Evolutionary conservation across 352 stramenopile genomes (phyloP).

Genomic region (Pythium brassicae): DNA sequence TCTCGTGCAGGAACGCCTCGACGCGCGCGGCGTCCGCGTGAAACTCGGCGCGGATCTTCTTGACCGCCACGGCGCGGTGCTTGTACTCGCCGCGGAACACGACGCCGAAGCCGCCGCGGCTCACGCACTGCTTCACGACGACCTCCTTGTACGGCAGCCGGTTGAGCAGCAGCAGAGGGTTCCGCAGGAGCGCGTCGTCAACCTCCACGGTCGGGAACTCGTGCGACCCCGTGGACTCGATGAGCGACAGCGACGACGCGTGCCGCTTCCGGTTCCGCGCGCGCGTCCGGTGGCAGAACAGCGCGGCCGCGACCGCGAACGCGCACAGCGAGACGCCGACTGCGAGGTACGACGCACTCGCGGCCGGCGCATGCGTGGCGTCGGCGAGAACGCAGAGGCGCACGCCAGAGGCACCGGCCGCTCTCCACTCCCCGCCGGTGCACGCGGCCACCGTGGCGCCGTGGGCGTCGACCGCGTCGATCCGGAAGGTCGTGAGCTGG

Average conservation of each 20-base stretch:
- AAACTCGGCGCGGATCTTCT: slow-evolving; percentile 29
- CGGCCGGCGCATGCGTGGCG: slow-evolving; percentile 25
- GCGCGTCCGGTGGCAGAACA: slow-evolving; percentile 18
- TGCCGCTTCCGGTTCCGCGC: slow-evolving; percentile 29
- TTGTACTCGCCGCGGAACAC: slow-evolving; percentile 44
- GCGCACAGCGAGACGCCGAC: slow-evolving; percentile 35
- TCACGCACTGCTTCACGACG: slow-evolving; percentile 50
- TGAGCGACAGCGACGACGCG: slow-evolving; percentile 40
- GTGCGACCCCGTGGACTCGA: slow-evolving; percentile 47
- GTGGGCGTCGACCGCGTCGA: slow-evolving; percentile 15
- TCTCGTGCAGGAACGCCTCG: slow-evolving; percentile 52
- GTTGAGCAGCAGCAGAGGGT: slow-evolving; percentile 50
- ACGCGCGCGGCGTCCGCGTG: slow-evolving; percentile 13
- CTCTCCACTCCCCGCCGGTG: slow-evolving; percentile 5
- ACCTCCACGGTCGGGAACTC: slow-evolving; percentile 18
- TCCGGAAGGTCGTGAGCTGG: slow-evolving; percentile 36
- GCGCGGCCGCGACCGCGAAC: slow-evolving; percentile 22
- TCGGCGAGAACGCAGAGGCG: slow-evolving; percentile 11
- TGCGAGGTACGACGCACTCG: slow-evolving; percentile 24
- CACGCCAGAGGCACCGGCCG: slow-evolving; percentile 12
- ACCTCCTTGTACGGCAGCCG: slow-evolving; percentile 63
- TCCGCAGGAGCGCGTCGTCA: slow-evolving; percentile 47
- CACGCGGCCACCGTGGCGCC: not conserved
- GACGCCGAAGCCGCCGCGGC: slow-evolving; percentile 52
- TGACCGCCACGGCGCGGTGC: slow-evolving; percentile 30